Base-by-base conservation (phyloP, 73 alveolate genomes). In the Stentor roeselii region DNA sequence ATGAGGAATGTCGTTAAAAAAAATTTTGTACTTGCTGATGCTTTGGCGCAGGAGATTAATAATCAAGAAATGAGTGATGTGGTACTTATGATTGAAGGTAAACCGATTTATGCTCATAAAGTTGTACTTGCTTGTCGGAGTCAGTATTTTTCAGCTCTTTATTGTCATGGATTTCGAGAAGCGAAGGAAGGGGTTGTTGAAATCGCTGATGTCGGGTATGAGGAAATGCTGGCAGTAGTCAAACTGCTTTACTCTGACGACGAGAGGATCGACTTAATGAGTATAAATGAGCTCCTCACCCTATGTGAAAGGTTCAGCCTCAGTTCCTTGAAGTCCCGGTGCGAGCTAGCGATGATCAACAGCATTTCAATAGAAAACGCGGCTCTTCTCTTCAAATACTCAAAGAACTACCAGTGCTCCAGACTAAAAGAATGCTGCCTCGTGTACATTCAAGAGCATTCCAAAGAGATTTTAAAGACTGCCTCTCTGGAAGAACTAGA, bases 401-500 rank as follows among this genome's bases (percentile, higher is more conserved):
- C 98, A 0, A 91, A 93, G 50, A 84, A 87, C 2, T 88, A 78
- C 84, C 86, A 88, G 77, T 93, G 93, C 50, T 95, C 89, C 35
- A 75, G 93, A 75, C 89, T 93, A 38, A 85, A 83, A 74, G 95
- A 93, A 67, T 75, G 77, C 3, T 90, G 96, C 77, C 83, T 91
- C 60, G 76, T 87, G 32, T 93, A 40, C 82, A 91, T 90, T 61
- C 91, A 91, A 76, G 96, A 93, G 78, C 78, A 93, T 75, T 91
- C 84, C 75, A 77, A 88, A 34, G 87, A 78, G 39, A 93, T 93
- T 11, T 84, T 91, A n/a, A 82, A 88, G 42, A 86, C 93, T 39
- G 59, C 87, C 21, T 92, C 91, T 11, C 88, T 93, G 82, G 96
- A 91, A 74, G 94, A 91, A 60, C 88, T 93, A 0, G 93, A 91